These are phyloP conservation scores for Carnegiea gigantea DNA, from an alignment of 179 eudicot genomes.

Conservation along the genomic window DNA sequence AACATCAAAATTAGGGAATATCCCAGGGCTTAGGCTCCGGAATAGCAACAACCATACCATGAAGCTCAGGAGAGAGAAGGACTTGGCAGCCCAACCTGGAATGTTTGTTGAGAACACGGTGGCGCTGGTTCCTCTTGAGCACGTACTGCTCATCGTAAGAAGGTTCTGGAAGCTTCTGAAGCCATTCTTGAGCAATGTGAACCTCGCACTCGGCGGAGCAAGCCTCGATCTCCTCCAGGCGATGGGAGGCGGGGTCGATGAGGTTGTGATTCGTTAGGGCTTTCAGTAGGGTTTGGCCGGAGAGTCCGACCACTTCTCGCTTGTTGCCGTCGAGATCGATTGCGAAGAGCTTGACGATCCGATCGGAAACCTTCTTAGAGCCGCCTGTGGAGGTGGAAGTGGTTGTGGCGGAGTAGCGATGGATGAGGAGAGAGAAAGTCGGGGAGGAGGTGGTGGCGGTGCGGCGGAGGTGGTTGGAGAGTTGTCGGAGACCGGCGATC, in stretches of 20 bases:
- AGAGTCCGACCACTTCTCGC: conserved; percentile 58
- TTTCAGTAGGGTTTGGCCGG: conserved; percentile 75
- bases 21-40: conserved; percentile 96
- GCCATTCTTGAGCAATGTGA: conserved; percentile 90
- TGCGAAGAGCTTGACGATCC: conserved; percentile 72
- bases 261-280: conserved; percentile 60
- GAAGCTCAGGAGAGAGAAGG: conserved; percentile 52
- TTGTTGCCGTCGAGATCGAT: conserved; percentile 68
- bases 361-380: conserved; percentile 50
- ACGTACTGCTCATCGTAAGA: conserved; percentile 79
- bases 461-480: conserved; percentile 32
- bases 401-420: conserved; percentile 29
- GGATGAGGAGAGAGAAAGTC: conserved; percentile 25
- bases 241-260: conserved; percentile 82
- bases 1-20: conserved; percentile 50
- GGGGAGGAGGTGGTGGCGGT: conserved; percentile 12
- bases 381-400: conserved; percentile 21
- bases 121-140: conserved; percentile 50
- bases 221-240: conserved; percentile 86
- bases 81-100: conserved; percentile 89
- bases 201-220: conserved; percentile 96
- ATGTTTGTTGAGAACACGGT: conserved; percentile 66
- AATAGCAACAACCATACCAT: conserved; percentile 95
- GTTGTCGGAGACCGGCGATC: conserved; percentile 31
- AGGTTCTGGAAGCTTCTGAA: conserved; percentile 63